phyloP scores from a whole-genome alignment of 1,284 basidiomycete species.

The Trichosporon coremiiforme region DNA sequence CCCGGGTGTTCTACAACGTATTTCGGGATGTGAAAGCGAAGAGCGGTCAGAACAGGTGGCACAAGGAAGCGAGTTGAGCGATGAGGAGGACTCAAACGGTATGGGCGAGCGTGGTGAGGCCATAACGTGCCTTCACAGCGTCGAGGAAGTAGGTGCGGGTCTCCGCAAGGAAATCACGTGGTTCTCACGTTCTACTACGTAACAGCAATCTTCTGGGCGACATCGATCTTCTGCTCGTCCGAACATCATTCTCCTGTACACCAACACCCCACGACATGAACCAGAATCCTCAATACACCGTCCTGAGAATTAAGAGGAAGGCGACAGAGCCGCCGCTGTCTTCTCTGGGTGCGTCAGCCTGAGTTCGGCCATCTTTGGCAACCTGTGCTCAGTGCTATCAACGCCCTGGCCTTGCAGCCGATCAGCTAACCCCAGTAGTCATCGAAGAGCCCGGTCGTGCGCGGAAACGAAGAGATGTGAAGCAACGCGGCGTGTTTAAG shows the following conservation, averaged over 20 bases:
- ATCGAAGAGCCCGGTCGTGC: conserved; percentile 40
- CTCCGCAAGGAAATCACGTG: neutral
- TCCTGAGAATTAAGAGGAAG: conserved; percentile 57
- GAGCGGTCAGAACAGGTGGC: too few relatives aligned
- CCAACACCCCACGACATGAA: neutral
- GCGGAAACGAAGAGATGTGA: conserved; percentile 40
- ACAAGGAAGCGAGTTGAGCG: too few relatives aligned
- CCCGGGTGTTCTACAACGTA: too few relatives aligned
- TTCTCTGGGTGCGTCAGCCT: conserved; percentile 46
- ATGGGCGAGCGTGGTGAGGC: too few relatives aligned
- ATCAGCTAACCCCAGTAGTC: conserved; percentile 36
- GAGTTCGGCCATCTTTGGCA: too few relatives aligned
- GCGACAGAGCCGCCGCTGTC: conserved; percentile 55
- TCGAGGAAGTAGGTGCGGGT: neutral
- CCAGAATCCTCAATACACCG: conserved; percentile 39
- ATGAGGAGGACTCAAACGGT: too few relatives aligned
- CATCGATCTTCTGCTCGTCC: neutral
- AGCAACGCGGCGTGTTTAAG: conserved; percentile 51
- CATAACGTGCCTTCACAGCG: too few relatives aligned
- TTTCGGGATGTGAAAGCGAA: too few relatives aligned
- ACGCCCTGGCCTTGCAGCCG: too few relatives aligned
- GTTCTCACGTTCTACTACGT: neutral
- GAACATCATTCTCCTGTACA: neutral
- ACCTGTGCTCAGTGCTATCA: too few relatives aligned
- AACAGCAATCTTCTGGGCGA: neutral